Percentiles rank a stretch among this genome's conserved stretches.
phyloP scores from a whole-genome alignment of 768 basidiomycete genomes.

The Rhizopogon roseolus region DNA sequence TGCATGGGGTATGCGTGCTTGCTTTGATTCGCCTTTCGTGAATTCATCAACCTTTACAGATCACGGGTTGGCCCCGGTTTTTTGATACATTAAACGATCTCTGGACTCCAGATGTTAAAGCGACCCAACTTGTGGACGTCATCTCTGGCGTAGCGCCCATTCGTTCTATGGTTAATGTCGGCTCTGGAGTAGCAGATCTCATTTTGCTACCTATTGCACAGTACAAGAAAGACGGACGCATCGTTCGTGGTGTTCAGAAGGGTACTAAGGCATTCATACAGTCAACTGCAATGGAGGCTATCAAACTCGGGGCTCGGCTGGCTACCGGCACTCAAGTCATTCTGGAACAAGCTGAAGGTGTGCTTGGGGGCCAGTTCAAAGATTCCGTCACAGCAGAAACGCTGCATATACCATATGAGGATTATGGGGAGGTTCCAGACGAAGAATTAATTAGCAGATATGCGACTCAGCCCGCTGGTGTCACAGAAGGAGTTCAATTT shows the following conservation, averaged over 20 bases:
- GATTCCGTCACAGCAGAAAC: conserved; percentile 65
- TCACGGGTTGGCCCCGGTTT: conserved; percentile 88
- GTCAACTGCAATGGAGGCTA: conserved; percentile 91
- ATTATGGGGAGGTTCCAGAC: conserved; percentile 28
- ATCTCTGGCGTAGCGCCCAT: conserved; percentile 96
- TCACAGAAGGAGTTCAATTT: conserved; percentile 82
- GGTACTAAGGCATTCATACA: conserved; percentile 91
- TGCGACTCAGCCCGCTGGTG: conserved; percentile 82
- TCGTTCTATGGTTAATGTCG: conserved; percentile 94
- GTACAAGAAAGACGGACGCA: conserved; percentile 93
- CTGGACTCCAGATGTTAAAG: conserved; percentile 99
- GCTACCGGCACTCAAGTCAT: conserved; percentile 98
- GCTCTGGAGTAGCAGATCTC: conserved; percentile 93
- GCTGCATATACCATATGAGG: conserved; percentile 39
- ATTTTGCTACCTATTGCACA: conserved; percentile 95
- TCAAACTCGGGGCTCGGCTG: conserved; percentile 88
- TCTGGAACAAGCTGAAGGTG: conserved; percentile 88
- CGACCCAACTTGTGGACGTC: conserved; percentile 94
- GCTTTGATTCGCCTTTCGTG: not conserved
- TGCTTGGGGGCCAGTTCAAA: conserved; percentile 77
- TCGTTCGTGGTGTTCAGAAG: conserved; percentile 90
- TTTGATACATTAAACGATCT: conserved; percentile 93
- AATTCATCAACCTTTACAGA: conserved; percentile 37
- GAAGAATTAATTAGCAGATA: conserved; percentile 80
- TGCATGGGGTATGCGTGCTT: conserved; percentile 71